Evolutionary conservation across 805 yeast species (phyloP).

Genomic region (Kodamaea nitidulidarum): DNA sequence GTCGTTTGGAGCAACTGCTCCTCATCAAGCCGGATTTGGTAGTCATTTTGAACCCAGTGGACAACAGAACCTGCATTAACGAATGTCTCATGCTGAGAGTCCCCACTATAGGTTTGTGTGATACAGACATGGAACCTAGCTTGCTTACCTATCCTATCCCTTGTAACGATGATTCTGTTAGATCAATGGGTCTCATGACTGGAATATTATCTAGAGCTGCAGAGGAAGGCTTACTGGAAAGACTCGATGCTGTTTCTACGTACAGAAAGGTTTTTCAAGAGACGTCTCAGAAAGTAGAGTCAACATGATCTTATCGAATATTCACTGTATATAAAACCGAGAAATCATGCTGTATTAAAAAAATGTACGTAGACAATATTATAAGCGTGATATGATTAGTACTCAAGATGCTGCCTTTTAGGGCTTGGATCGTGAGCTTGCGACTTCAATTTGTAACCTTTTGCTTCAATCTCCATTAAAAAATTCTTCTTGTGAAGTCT

Average conservation of each 20-base stretch:
- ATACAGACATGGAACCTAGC: slow-evolving; percentile 89
- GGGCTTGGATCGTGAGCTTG: not conserved
- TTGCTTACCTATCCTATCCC: slow-evolving; percentile 92
- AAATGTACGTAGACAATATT: not conserved
- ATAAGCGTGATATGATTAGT: not conserved
- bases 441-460: slow-evolving; percentile 17
- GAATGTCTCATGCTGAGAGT: slow-evolving; percentile 81
- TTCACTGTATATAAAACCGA: slow-evolving; percentile 1
- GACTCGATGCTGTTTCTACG: slow-evolving; percentile 29
- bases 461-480: slow-evolving; percentile 20
- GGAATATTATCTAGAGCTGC: slow-evolving; percentile 89
- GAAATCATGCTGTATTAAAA: not conserved
- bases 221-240: slow-evolving; percentile 62
- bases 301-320: not conserved
- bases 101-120: slow-evolving; percentile 91
- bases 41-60: slow-evolving; percentile 82
- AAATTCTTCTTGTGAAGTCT: slow-evolving; percentile 20
- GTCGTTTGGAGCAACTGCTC: slow-evolving; percentile 48
- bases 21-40: slow-evolving; percentile 85
- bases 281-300: not conserved
- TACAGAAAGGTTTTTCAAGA: not conserved
- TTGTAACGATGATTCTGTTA: slow-evolving; percentile 86
- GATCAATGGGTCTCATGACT: slow-evolving; percentile 73
- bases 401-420: slow-evolving; percentile 4
- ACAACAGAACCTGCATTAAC: slow-evolving; percentile 70